Evolutionary conservation across 176 grass and related monocot genomes (phyloP).

Genomic region (Zea mays): DNA sequence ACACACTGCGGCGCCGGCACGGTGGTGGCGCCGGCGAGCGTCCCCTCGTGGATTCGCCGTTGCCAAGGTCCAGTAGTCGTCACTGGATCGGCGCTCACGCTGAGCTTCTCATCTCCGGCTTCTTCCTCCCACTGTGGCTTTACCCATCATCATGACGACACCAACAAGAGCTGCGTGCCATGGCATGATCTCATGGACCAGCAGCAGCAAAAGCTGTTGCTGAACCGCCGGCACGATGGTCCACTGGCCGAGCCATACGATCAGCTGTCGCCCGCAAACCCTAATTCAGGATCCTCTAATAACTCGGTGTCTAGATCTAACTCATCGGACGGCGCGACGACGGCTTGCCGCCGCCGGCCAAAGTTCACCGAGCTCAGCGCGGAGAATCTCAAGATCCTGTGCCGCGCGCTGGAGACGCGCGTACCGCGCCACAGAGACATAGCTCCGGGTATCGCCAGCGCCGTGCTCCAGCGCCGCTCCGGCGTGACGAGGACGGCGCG

Average conservation of each 20-base stretch:
- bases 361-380: slow-evolving; percentile 77
- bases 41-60: neutral
- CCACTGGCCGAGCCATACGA: neutral
- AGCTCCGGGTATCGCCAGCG: slow-evolving; percentile 52
- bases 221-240: neutral
- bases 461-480: slow-evolving; percentile 61
- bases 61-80: slow-evolving; percentile 5
- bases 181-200: slow-evolving; percentile 24
- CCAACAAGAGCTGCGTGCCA: slow-evolving; percentile 16
- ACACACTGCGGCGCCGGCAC: neutral
- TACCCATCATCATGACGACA: slow-evolving; percentile 2
- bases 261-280: neutral
- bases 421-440: slow-evolving; percentile 49
- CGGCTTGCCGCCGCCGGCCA: neutral
- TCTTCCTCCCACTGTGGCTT: slow-evolving; percentile 17
- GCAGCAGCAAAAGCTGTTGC: slow-evolving; percentile 7
- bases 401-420: slow-evolving; percentile 48
- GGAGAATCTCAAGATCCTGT: slow-evolving; percentile 67
- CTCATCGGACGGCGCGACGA: slow-evolving; percentile 29
- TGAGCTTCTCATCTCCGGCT: slow-evolving; percentile 45
- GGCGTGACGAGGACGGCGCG: slow-evolving; percentile 38
- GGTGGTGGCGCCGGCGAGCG: neutral
- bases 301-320: slow-evolving; percentile 32
- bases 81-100: slow-evolving; percentile 42
- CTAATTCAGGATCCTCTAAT: slow-evolving; percentile 28